Evolutionary conservation across 2,329 filamentous ascomycete genomes (phyloP).

Genomic region (Penicillium sp.): DNA sequence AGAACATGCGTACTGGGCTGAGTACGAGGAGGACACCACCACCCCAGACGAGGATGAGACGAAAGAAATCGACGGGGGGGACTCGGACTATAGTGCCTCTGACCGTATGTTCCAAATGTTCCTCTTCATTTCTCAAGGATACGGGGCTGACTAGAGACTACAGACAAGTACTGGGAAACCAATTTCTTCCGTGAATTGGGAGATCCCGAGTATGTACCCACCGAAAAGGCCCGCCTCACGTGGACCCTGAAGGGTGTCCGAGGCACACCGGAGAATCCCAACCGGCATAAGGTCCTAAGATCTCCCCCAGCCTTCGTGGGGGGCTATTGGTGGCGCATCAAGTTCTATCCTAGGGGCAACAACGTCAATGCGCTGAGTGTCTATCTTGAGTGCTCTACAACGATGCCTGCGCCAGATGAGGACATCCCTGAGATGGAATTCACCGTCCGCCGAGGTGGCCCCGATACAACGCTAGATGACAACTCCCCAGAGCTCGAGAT

Average conservation of each 20-base stretch:
- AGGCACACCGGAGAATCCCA: slow-evolving; percentile 62
- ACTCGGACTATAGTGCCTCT: slow-evolving; percentile 55
- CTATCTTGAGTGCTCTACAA: slow-evolving; percentile 63
- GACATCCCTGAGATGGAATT: slow-evolving; percentile 43
- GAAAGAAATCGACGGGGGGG: slow-evolving; percentile 56
- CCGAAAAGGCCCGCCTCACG: slow-evolving; percentile 58
- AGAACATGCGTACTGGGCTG: slow-evolving; percentile 53
- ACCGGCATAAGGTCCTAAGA: slow-evolving; percentile 60
- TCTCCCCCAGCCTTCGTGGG: slow-evolving; percentile 59
- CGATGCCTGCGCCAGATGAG: slow-evolving; percentile 44
- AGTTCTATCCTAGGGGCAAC: slow-evolving; percentile 65
- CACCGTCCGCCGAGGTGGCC: slow-evolving; percentile 40
- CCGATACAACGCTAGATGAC: slow-evolving; percentile 38
- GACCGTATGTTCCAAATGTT: slow-evolving; percentile 47
- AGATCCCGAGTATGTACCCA: slow-evolving; percentile 59
- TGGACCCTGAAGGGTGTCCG: slow-evolving; percentile 63
- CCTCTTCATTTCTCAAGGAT: not conserved
- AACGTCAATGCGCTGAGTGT: slow-evolving; percentile 60
- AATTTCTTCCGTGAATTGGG: slow-evolving; percentile 58
- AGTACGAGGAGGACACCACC: slow-evolving; percentile 59
- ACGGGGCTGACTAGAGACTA: not conserved
- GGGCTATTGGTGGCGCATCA: slow-evolving; percentile 66
- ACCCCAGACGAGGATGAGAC: slow-evolving; percentile 60
- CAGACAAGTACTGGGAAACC: slow-evolving; percentile 60
- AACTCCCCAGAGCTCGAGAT: slow-evolving; percentile 34